phyloP scores from a whole-genome alignment of 495 filamentous ascomycete species.

The Neurospora tetraspora region DNA sequence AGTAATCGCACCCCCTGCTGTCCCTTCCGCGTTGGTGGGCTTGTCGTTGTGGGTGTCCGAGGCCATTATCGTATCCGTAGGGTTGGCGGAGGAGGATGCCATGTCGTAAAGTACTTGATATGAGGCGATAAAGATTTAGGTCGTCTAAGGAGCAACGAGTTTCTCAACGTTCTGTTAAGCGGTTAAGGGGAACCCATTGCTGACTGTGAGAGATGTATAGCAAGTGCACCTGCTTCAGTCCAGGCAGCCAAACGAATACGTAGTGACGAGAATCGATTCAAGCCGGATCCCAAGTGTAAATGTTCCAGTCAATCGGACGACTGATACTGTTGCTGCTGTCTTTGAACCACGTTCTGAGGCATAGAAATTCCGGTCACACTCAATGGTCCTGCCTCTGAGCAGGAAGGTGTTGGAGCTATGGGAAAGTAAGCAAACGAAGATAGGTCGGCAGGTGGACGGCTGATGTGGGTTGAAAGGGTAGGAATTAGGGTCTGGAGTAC shows the following conservation, averaged over 20 bases:
- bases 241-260: not conserved
- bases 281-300: not conserved
- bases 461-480: not conserved
- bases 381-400: not conserved
- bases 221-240: not conserved
- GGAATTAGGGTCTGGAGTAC: not conserved
- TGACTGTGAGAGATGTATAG: not conserved
- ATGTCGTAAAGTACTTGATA: constrained; percentile 13
- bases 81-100: constrained; percentile 31
- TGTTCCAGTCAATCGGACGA: not conserved
- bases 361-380: not conserved
- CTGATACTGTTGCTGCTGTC: not conserved
- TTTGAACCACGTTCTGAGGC: not conserved
- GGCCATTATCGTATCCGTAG: constrained; percentile 26
- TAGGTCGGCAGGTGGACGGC: not conserved
- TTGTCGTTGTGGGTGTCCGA: constrained; percentile 25
- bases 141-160: not conserved
- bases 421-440: not conserved
- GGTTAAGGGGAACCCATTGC: not conserved
- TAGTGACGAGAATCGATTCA: not conserved
- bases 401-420: not conserved
- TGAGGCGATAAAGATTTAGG: not conserved
- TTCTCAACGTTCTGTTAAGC: not conserved
- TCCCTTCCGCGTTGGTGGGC: constrained; percentile 17
- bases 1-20: constrained; percentile 20